A percentile compares a stretch with the other conserved stretches of the same genome.
Evolutionary conservation across 1,139 yeast genomes (phyloP).

Genomic region (Meyerozyma sp.): DNA sequence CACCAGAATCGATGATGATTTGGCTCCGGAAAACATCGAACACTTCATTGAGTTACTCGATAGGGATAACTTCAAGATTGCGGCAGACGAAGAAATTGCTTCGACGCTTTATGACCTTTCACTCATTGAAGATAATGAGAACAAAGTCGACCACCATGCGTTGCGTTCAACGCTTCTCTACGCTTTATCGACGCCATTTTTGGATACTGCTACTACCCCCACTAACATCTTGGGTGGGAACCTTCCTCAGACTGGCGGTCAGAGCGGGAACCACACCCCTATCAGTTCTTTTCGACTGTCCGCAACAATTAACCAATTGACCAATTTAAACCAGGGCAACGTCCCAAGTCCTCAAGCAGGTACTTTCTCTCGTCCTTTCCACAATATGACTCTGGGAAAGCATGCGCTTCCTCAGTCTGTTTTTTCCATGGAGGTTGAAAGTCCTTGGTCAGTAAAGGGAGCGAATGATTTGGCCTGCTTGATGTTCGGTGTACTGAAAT

Average conservation of each 20-base stretch:
- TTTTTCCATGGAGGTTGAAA: constrained; percentile 69
- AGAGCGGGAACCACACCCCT: neutral
- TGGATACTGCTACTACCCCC: constrained; percentile 42
- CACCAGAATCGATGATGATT: neutral
- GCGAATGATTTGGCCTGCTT: constrained; percentile 88
- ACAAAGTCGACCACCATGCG: constrained; percentile 21
- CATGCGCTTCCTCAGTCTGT: constrained; percentile 74
- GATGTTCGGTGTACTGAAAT: constrained; percentile 75
- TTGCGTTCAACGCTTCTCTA: constrained; percentile 52
- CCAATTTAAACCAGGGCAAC: neutral
- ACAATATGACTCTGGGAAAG: constrained; percentile 58
- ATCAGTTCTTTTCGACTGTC: neutral
- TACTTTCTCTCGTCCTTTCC: constrained; percentile 42
- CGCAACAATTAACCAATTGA: neutral
- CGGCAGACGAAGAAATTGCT: constrained; percentile 36
- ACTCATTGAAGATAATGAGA: constrained; percentile 21
- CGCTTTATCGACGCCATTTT: constrained; percentile 73
- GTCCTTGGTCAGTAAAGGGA: constrained; percentile 78
- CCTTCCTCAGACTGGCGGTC: neutral
- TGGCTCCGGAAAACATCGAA: constrained; percentile 28
- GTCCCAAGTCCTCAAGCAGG: neutral
- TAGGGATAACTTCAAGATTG: constrained; percentile 22
- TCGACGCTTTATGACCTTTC: constrained; percentile 55
- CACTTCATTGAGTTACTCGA: constrained; percentile 43
- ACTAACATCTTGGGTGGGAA: constrained; percentile 13